A percentile compares a stretch with the other conserved stretches of the same genome.
These are phyloP conservation scores for Microcyclosporella mali DNA, from an alignment of 2,329 filamentous ascomycete species.

Conservation along the genomic window DNA sequence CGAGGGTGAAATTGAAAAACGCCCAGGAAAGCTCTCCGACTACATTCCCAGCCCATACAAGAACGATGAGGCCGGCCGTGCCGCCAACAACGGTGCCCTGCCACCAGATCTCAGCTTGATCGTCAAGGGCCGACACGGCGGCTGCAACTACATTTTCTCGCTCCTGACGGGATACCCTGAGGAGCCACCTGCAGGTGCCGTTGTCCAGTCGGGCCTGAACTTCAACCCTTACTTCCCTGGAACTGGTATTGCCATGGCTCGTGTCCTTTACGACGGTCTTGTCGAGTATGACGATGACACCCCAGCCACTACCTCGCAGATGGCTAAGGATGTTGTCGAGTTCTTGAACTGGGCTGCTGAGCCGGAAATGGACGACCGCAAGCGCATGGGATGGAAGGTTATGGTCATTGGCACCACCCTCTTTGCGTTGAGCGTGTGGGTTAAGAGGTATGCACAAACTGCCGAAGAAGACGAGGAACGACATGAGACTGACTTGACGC, in stretches of 20 bases:
- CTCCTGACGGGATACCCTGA: slow-evolving; percentile 96
- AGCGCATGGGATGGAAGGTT: slow-evolving; percentile 99
- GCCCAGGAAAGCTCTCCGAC: slow-evolving; percentile 95
- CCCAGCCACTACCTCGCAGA: slow-evolving; percentile 90
- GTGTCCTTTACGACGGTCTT: slow-evolving; percentile 93
- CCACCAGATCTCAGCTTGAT: slow-evolving; percentile 97
- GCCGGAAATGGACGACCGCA: slow-evolving; percentile 98
- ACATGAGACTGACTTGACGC: slow-evolving; percentile 23
- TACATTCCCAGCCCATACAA: slow-evolving; percentile 94
- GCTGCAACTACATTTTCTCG: slow-evolving; percentile 97
- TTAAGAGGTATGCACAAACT: slow-evolving; percentile 62
- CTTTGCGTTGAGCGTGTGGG: slow-evolving; percentile 85
- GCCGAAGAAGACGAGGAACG: not conserved
- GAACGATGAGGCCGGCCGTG: slow-evolving; percentile 97
- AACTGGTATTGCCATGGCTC: slow-evolving; percentile 97
- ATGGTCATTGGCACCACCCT: slow-evolving; percentile 71
- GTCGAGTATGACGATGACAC: slow-evolving; percentile 98
- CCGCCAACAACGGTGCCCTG: slow-evolving; percentile 95
- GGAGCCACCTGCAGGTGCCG: slow-evolving; percentile 83
- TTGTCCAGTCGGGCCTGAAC: slow-evolving; percentile 84
- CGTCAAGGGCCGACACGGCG: slow-evolving; percentile 93
- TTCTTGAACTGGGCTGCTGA: slow-evolving; percentile 99
- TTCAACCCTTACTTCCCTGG: slow-evolving; percentile 99
- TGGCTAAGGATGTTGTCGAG: slow-evolving; percentile 98
- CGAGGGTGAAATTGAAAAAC: slow-evolving; percentile 96